These are phyloP conservation scores for Begonia loranthoides DNA, from an alignment of 306 rosid genomes.

Conservation along the genomic window DNA sequence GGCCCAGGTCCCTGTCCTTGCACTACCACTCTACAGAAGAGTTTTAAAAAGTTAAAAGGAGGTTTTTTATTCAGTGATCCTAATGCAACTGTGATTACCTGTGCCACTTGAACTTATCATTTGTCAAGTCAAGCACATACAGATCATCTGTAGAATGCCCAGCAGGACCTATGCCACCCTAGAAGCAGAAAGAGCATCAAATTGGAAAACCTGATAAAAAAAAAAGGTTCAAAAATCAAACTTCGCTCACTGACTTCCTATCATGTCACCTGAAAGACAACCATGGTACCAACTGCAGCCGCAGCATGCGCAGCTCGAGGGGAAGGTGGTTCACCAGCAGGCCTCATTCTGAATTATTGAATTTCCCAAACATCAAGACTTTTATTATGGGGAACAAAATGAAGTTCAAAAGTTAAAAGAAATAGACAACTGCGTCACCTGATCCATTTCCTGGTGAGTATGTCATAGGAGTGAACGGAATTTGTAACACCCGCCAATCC, in stretches of 20 bases:
- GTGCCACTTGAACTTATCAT: conserved; percentile 95
- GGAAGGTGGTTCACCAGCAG: conserved; percentile 97
- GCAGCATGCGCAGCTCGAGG: conserved; percentile 99
- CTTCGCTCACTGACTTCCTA: background rate
- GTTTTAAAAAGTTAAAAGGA: conserved; percentile 8
- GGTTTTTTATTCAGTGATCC: conserved; percentile 8
- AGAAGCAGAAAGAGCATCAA: conserved; percentile 11
- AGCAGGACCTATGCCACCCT: conserved; percentile 99
- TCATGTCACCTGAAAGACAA: conserved; percentile 83
- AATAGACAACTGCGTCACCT: conserved; percentile 27
- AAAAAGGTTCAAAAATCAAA: background rate
- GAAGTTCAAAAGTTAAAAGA: conserved; percentile 4
- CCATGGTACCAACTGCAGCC: conserved; percentile 95
- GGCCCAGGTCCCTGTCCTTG: conserved; percentile 99
- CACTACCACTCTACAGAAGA: conserved; percentile 67
- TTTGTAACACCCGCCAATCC: conserved; percentile 96
- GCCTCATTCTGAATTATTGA: conserved; percentile 46
- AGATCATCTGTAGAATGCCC: conserved; percentile 98
- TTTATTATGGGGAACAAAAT: conserved; percentile 11
- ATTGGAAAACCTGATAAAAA: background rate
- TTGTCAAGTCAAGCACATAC: conserved; percentile 77
- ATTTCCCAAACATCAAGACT: conserved; percentile 16
- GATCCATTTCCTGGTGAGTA: conserved; percentile 76
- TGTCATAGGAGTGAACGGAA: conserved; percentile 81
- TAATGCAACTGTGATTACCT: conserved; percentile 43